Percentiles rank a stretch among this genome's conserved stretches.
phyloP scores from a whole-genome alignment of 1,284 basidiomycete species.

The Sphagnurus paluster region DNA sequence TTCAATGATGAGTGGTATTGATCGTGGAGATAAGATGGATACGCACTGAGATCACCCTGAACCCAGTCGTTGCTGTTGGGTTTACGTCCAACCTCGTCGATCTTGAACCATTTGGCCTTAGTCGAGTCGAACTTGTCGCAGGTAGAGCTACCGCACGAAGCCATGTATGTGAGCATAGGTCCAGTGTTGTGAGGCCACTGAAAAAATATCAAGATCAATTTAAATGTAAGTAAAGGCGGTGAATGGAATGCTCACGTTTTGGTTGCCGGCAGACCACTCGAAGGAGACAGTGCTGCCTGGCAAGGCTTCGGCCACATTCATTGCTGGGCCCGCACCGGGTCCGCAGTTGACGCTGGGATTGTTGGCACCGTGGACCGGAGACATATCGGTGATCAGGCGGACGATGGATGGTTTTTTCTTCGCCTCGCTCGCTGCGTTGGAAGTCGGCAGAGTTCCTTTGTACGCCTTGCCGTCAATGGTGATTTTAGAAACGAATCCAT shows the following conservation, averaged over 20 bases:
- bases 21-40: constrained; percentile 1
- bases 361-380: constrained; percentile 62
- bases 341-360: constrained; percentile 69
- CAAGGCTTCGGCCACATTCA: constrained; percentile 55
- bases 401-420: constrained; percentile 51
- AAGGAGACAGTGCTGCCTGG: constrained; percentile 63
- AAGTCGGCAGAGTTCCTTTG: too few species aligned
- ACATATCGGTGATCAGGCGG: constrained; percentile 54
- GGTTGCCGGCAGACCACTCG: constrained; percentile 56
- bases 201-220: constrained; percentile 2
- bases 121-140: constrained; percentile 62
- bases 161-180: constrained; percentile 73
- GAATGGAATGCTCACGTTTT: constrained; percentile 39
- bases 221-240: constrained; percentile 3
- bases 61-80: constrained; percentile 30
- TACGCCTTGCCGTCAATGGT: constrained; percentile 56
- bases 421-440: constrained; percentile 44
- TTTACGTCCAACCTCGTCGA: constrained; percentile 38
- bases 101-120: constrained; percentile 71
- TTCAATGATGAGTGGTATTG: neutral
- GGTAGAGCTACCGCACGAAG: constrained; percentile 53
- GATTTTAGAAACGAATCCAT: constrained; percentile 57
- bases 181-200: constrained; percentile 76
- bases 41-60: constrained; percentile 39
- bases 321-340: constrained; percentile 48